Evolutionary conservation across 2,329 filamentous ascomycete species (phyloP).

Genomic region (Dendryphion nanum): DNA sequence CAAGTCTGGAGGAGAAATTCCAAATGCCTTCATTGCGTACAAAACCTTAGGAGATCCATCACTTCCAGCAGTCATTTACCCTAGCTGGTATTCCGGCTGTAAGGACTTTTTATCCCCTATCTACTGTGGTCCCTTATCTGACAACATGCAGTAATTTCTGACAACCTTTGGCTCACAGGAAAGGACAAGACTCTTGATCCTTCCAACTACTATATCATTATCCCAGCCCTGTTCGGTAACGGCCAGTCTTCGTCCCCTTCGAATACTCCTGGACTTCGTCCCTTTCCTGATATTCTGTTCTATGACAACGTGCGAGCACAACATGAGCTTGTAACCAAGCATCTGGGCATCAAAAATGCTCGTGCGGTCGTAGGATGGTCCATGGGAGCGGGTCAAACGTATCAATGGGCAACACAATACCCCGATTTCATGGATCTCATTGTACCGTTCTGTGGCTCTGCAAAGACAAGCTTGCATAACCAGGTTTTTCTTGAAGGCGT

Average conservation of each 20-base stretch:
- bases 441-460: slow-evolving; percentile 65
- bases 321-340: slow-evolving; percentile 62
- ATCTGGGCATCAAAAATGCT: slow-evolving; percentile 59
- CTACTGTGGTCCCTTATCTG: background rate
- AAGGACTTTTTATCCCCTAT: slow-evolving; percentile 21
- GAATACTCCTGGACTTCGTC: slow-evolving; percentile 55
- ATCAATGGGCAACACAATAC: slow-evolving; percentile 63
- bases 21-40: slow-evolving; percentile 69
- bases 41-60: slow-evolving; percentile 68
- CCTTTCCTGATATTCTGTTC: slow-evolving; percentile 63
- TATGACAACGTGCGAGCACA: slow-evolving; percentile 71
- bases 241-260: slow-evolving; percentile 67
- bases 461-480: slow-evolving; percentile 65
- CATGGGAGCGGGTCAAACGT: slow-evolving; percentile 68
- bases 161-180: slow-evolving; percentile 75
- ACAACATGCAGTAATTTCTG: slow-evolving; percentile 52
- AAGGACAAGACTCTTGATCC: slow-evolving; percentile 64
- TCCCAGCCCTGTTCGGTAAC: slow-evolving; percentile 68
- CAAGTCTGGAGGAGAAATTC: slow-evolving; percentile 61
- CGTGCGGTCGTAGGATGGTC: slow-evolving; percentile 66
- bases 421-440: slow-evolving; percentile 65
- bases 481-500: slow-evolving; percentile 67
- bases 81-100: slow-evolving; percentile 71
- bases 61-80: slow-evolving; percentile 69
- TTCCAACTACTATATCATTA: slow-evolving; percentile 65